phyloP scores from a whole-genome alignment of 306 rosid species.

The Chamaecrista fasciculata region DNA sequence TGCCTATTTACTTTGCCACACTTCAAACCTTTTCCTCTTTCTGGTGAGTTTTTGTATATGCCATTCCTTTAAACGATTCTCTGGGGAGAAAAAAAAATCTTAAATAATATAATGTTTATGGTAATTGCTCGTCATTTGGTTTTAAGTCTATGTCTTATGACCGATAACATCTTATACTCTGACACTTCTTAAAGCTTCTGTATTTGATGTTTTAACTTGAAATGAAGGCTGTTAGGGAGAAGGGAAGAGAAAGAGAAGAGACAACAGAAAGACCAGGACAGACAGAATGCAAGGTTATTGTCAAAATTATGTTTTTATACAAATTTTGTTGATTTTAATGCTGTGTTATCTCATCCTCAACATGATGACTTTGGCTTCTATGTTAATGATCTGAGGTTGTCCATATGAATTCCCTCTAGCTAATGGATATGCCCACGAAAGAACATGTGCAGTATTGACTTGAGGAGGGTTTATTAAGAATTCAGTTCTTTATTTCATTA shows the following conservation, averaged over 20 bases:
- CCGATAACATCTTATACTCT: neutral
- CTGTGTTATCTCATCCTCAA: constrained; percentile 14
- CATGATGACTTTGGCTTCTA: constrained; percentile 4
- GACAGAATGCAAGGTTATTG: constrained; percentile 88
- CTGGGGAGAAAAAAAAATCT: neutral
- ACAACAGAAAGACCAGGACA: constrained; percentile 48
- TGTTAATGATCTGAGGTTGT: constrained; percentile 5
- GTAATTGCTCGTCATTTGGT: constrained; percentile 11
- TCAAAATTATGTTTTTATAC: constrained; percentile 28
- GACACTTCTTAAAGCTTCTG: constrained; percentile 24
- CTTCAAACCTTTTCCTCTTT: neutral
- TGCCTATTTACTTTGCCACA: neutral
- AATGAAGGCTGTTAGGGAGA: constrained; percentile 58
- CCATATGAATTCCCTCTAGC: neutral
- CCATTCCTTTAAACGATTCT: neutral
- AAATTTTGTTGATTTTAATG: constrained; percentile 12
- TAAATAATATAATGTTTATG: neutral
- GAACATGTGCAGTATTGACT: constrained; percentile 19
- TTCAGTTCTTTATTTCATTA: constrained; percentile 7
- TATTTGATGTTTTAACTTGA: constrained; percentile 21
- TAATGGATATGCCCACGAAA: constrained; percentile 14
- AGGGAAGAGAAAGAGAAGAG: constrained; percentile 56
- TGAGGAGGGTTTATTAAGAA: constrained; percentile 15
- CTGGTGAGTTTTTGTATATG: constrained; percentile 5
- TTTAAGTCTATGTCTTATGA: constrained; percentile 15